These are phyloP conservation scores for Talaromyces borbonicus DNA, from an alignment of 495 filamentous ascomycete species.

Conservation along the genomic window DNA sequence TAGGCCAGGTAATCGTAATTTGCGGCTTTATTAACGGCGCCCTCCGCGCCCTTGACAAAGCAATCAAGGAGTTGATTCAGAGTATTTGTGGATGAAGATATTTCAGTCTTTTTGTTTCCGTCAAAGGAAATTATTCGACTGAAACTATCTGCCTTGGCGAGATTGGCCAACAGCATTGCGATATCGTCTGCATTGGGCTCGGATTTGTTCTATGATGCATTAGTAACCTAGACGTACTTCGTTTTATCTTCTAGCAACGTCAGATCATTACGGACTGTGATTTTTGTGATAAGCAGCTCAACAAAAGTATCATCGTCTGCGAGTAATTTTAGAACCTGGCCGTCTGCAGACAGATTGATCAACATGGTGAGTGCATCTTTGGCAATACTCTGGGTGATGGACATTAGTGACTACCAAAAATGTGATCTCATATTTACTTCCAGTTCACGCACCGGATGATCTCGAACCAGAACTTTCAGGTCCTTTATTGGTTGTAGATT, in stretches of 20 bases:
- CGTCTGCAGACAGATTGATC: slow-evolving; percentile 78
- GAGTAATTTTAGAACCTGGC: slow-evolving; percentile 59
- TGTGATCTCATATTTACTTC: too few species aligned
- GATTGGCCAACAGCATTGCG: slow-evolving; percentile 87
- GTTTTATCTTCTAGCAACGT: background rate
- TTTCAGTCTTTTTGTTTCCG: slow-evolving; percentile 47
- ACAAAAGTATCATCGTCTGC: slow-evolving; percentile 75
- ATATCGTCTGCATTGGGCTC: slow-evolving; percentile 74
- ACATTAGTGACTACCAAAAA: too few species aligned
- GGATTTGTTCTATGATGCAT: slow-evolving; percentile 37
- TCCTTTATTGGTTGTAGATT: slow-evolving; percentile 74
- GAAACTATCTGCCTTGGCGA: slow-evolving; percentile 67
- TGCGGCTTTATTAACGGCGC: slow-evolving; percentile 72
- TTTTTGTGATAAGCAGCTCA: slow-evolving; percentile 55
- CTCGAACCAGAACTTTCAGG: slow-evolving; percentile 77
- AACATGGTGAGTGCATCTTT: slow-evolving; percentile 89
- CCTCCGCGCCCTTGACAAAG: slow-evolving; percentile 84
- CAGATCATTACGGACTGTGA: slow-evolving; percentile 55
- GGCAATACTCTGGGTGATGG: slow-evolving; percentile 77
- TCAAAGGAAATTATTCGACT: slow-evolving; percentile 55
- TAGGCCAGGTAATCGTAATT: slow-evolving; percentile 90
- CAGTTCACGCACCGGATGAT: slow-evolving; percentile 76
- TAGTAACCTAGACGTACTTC: background rate
- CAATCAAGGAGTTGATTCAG: slow-evolving; percentile 90
- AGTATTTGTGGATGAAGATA: slow-evolving; percentile 57